Percentiles rank a stretch among this genome's conserved stretches.
These are phyloP conservation scores for Vanrija sp. DNA, from an alignment of 1,284 basidiomycete species.

Conservation along the genomic window DNA sequence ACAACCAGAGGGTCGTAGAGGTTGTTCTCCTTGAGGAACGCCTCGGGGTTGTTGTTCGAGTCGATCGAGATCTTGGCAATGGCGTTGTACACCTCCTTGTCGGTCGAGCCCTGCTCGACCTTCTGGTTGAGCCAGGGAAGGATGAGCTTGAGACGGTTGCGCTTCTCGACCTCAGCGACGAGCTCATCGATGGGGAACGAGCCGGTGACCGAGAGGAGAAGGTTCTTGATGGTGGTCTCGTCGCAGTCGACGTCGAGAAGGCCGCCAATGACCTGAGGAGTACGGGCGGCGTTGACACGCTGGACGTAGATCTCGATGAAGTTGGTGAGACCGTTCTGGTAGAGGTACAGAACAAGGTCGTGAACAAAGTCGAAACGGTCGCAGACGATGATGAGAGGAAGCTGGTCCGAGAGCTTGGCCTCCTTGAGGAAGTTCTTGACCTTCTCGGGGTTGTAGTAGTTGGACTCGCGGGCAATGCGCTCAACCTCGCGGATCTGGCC, in stretches of 20 bases:
- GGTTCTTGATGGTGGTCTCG: constrained; percentile 89
- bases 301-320: constrained; percentile 99
- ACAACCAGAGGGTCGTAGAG: constrained; percentile 89
- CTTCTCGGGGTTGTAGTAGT: constrained; percentile 98
- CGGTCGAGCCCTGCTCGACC: constrained; percentile 87
- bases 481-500: constrained; percentile 99
- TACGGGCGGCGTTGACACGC: constrained; percentile 92
- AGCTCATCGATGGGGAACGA: constrained; percentile 98
- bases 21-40: constrained; percentile 98
- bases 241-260: constrained; percentile 98
- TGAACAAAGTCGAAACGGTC: constrained; percentile 99
- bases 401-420: constrained; percentile 92
- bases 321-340: constrained; percentile 94
- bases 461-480: constrained; percentile 95
- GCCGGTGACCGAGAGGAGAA: constrained; percentile 89
- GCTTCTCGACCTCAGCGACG: constrained; percentile 92
- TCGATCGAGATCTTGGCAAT: constrained; percentile 98
- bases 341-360: constrained; percentile 96
- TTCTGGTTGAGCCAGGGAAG: constrained; percentile 94
- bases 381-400: constrained; percentile 99
- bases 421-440: constrained; percentile 99
- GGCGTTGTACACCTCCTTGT: constrained; percentile 91
- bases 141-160: constrained; percentile 94
- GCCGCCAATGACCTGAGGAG: constrained; percentile 97
- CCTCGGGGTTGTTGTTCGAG: constrained; percentile 96